phyloP scores from a whole-genome alignment of 768 basidiomycete genomes.

The Russula abietina region DNA sequence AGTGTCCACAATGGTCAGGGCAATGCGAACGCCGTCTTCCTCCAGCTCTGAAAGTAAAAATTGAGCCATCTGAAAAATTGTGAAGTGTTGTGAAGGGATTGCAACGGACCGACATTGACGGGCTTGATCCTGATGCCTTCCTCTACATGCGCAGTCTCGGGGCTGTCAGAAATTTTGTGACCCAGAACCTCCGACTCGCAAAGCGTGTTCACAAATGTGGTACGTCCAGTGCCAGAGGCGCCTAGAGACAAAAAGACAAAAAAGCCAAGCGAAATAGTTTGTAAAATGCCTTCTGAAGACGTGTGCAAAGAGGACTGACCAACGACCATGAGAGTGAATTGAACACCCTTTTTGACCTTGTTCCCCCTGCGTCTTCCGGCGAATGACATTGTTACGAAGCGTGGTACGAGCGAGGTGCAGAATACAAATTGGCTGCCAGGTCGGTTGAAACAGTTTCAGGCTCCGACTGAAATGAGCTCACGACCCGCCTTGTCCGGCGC shows the following conservation, averaged over 20 bases:
- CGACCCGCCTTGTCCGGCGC: neutral
- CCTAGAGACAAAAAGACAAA: conserved; percentile 42
- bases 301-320: conserved; percentile 50
- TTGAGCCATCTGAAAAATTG: conserved; percentile 1
- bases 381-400: conserved; percentile 56
- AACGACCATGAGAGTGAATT: conserved; percentile 97
- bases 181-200: conserved; percentile 90
- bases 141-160: conserved; percentile 88
- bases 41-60: conserved; percentile 68
- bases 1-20: conserved; percentile 96
- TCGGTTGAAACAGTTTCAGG: conserved; percentile 25
- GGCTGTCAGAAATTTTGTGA: conserved; percentile 81
- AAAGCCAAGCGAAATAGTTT: conserved; percentile 6
- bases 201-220: conserved; percentile 98
- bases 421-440: conserved; percentile 22
- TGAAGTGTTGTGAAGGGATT: neutral
- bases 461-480: conserved; percentile 23
- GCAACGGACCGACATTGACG: conserved; percentile 75
- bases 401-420: conserved; percentile 26
- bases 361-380: conserved; percentile 82
- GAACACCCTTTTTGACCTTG: conserved; percentile 98
- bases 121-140: conserved; percentile 94
- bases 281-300: conserved; percentile 7
- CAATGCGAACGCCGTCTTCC: conserved; percentile 97
- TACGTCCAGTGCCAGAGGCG: conserved; percentile 94